phyloP scores from a whole-genome alignment of 2,329 filamentous ascomycete genomes.

The Aspergillus fructus region DNA sequence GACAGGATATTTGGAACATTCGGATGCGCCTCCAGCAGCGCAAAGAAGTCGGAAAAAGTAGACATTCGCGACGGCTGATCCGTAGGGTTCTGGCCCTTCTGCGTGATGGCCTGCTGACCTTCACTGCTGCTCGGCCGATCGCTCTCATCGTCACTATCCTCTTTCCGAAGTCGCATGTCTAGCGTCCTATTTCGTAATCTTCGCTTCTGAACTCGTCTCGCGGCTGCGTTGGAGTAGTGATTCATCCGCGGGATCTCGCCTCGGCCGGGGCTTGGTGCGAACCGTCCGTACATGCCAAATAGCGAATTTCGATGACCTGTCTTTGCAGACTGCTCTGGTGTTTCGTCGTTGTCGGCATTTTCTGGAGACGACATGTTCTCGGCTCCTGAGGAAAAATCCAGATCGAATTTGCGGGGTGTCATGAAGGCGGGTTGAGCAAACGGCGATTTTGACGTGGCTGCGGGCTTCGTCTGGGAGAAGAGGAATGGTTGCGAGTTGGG shows the following conservation, averaged over 20 bases:
- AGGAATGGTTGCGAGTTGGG: conserved; percentile 52
- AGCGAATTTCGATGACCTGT: conserved; percentile 39
- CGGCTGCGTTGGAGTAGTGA: conserved; percentile 48
- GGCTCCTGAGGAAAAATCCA: conserved; percentile 49
- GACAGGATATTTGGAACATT: conserved; percentile 65
- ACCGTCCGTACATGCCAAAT: conserved; percentile 44
- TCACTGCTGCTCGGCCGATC: conserved; percentile 41
- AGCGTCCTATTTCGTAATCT: conserved; percentile 49
- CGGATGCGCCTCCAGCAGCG: conserved; percentile 64
- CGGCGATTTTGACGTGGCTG: conserved; percentile 31
- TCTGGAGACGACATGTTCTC: conserved; percentile 49
- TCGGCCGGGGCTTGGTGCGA: conserved; percentile 56
- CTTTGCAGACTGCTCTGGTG: conserved; percentile 41
- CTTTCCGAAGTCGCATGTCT: conserved; percentile 39
- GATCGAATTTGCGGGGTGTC: conserved; percentile 49
- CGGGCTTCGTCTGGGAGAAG: conserved; percentile 43
- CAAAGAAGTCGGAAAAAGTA: conserved; percentile 55
- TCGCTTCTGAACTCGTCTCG: conserved; percentile 49
- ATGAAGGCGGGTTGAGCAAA: conserved; percentile 47
- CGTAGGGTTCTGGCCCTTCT: conserved; percentile 19
- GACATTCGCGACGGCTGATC: conserved; percentile 29
- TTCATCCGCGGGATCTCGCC: conserved; percentile 61
- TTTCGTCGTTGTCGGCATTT: conserved; percentile 49
- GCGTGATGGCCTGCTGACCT: conserved; percentile 18
- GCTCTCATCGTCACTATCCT: conserved; percentile 44